Conservation (phyloP, 2,329 filamentous ascomycete species). For the Xylaria sp. region DNA sequence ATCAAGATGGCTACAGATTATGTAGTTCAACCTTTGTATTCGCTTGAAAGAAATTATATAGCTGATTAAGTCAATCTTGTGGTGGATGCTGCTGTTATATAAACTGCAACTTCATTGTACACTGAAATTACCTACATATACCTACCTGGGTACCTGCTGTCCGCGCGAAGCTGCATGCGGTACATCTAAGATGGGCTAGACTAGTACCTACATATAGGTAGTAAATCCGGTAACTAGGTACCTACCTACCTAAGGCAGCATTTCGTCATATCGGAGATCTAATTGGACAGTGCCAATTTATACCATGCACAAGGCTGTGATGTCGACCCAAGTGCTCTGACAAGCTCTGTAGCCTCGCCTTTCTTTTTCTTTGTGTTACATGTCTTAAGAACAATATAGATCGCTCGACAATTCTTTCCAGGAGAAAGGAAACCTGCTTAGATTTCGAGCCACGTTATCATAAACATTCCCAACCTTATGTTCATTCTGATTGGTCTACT, state of each 20-base stretch:
- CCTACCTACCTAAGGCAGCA: not conserved
- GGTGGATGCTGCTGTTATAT: not conserved
- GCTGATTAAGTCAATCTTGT: not conserved
- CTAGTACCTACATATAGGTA: not conserved
- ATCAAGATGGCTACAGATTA: slow-evolving; percentile 40
- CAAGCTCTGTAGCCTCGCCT: slow-evolving; percentile 27
- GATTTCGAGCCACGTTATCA: not conserved
- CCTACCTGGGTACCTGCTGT: not conserved
- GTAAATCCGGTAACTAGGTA: not conserved
- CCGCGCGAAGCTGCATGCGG: not conserved
- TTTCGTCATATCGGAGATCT: slow-evolving; percentile 21
- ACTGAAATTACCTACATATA: not conserved
- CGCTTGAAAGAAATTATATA: not conserved
- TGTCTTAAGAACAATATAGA: not conserved
- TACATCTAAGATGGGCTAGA: too few relatives aligned
- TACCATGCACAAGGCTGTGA: slow-evolving; percentile 32
- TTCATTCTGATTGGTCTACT: not conserved
- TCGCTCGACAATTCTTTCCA: not conserved
- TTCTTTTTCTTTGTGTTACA: slow-evolving; percentile 16
- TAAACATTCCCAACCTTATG: slow-evolving; percentile 16
- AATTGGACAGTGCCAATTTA: slow-evolving; percentile 23
- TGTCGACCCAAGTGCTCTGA: not conserved
- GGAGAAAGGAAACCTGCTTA: not conserved
- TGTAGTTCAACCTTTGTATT: slow-evolving; percentile 21
- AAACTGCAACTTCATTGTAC: not conserved